Evolutionary conservation across 768 basidiomycete species (phyloP).

Genomic region (Suillus clintonianus): DNA sequence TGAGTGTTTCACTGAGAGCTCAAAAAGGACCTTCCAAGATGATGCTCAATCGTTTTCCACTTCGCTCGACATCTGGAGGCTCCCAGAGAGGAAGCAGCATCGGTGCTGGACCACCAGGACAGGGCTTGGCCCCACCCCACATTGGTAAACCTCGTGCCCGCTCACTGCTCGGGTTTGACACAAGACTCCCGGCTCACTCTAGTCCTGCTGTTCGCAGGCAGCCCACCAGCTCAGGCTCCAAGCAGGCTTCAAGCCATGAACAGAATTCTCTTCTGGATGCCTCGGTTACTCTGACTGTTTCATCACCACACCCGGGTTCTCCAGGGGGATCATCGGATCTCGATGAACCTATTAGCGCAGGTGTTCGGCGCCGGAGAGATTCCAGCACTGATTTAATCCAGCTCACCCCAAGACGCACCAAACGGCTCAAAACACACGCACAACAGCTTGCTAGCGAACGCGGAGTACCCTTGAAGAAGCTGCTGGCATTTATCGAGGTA

Average conservation of each 20-base stretch:
- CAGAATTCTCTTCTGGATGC: background rate
- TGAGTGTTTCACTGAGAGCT: too few relatives aligned
- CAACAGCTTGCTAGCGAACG: background rate
- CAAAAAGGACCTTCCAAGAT: too few relatives aligned
- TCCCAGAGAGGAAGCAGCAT: background rate
- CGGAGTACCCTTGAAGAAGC: background rate
- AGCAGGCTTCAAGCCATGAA: background rate
- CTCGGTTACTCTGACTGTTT: too few relatives aligned
- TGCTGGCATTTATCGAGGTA: background rate
- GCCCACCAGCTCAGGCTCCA: background rate
- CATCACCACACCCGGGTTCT: background rate
- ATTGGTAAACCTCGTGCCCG: background rate
- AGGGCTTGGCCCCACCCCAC: background rate
- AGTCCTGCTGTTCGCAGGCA: background rate
- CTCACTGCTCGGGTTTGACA: background rate
- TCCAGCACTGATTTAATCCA: background rate
- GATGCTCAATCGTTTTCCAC: background rate
- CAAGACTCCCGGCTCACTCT: background rate
- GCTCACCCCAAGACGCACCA: constrained; percentile 1
- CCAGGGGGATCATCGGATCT: background rate
- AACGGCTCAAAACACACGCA: background rate
- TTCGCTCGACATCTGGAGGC: background rate
- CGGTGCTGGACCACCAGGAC: background rate
- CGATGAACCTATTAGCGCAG: background rate
- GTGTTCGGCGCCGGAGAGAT: background rate